Percentiles rank a stretch among this genome's conserved stretches.
Evolutionary conservation across 108 stramenopile species (phyloP).

Genomic region (Stephanodiscus minutulus): DNA sequence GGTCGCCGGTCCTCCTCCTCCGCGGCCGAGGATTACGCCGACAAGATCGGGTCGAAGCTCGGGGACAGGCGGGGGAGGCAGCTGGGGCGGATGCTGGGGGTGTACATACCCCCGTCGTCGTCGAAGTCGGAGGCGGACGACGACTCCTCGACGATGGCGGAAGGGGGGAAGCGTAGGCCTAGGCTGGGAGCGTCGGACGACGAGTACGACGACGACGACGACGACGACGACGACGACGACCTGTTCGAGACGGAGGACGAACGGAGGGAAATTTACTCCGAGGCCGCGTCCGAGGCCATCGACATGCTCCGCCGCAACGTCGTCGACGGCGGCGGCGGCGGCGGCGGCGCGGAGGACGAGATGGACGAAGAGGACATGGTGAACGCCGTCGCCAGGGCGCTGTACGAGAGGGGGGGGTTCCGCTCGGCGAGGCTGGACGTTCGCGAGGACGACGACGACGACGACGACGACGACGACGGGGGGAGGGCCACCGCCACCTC

Average conservation of each 20-base stretch:
- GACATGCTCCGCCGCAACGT: constrained; percentile 49
- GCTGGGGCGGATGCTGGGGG: constrained; percentile 18
- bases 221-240: constrained; percentile 12
- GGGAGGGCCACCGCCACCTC: too few species aligned
- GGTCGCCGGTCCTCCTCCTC: constrained; percentile 1
- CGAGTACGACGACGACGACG: constrained; percentile 24
- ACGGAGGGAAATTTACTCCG: constrained; percentile 16
- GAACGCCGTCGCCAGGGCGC: constrained; percentile 58
- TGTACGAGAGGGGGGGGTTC: constrained; percentile 47
- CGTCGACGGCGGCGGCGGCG: constrained; percentile 39
- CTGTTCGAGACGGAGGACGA: constrained; percentile 26
- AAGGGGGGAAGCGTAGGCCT: neutral
- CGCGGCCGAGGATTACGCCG: constrained; percentile 40
- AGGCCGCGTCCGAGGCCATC: constrained; percentile 42
- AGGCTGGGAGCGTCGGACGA: constrained; percentile 26
- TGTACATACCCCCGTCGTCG: constrained; percentile 13
- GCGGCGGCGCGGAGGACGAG: constrained; percentile 52
- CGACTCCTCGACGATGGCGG: neutral
- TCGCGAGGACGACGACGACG: too few species aligned
- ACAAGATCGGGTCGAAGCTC: constrained; percentile 34
- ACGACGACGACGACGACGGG: neutral
- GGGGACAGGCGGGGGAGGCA: constrained; percentile 25
- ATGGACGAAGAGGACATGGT: constrained; percentile 74
- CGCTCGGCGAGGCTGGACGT: too few species aligned
- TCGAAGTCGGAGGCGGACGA: neutral